Evolutionary conservation across 331 rosid genomes (phyloP), one percentile per base, ranked within the genome.

Genomic region (Quercus phellos): DNA sequence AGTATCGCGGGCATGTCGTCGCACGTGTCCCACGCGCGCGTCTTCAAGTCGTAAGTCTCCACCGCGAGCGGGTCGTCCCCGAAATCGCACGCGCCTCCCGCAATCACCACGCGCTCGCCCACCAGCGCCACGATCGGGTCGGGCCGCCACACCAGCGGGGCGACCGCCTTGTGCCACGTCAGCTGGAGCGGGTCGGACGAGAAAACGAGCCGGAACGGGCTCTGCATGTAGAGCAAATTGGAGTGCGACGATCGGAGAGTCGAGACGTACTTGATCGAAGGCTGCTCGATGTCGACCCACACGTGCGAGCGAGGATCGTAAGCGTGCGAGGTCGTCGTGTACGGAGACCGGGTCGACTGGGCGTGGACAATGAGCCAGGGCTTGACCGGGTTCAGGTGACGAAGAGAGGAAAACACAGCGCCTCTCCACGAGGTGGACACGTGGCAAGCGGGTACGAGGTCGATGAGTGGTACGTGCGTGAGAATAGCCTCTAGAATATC

Each of bases 351-450:
- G 14, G 56, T 74, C 17, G n/a, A 54, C 74, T 94, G 96, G 0
- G 82, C 51, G 77, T 85, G 88, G 67, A 90, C 73, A 6, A 85
- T 46, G 73, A 94, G 90, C 98, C 98, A 92, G 0, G 98, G 98
- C 74, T 87, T 92, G 75, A 72, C 70, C 46, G 81, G 68, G 24
- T 69, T 84, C 14, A 68, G 12, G 72, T 85, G 88, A 0, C 78
- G 74, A 38, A 94, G 88, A 51, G 97, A 90, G 66, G 93, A 88
- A 9, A 80, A 88, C 4, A 90, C 93, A 1, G 94, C 88, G 43
- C 26, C 68, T 26, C 80, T 80, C 98, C 96, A 94, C 0, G 88
- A 43, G 13, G 81, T 84, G 1, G 97, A 92, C 64, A 90, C 98
- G 66, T 56, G 85, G 5, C 55, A 80, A 21, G 85, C 87, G 0